Percentiles rank a stretch among this genome's conserved stretches.
Evolutionary conservation across 2,329 filamentous ascomycete species (phyloP).

Genomic region (Venturia asperata): DNA sequence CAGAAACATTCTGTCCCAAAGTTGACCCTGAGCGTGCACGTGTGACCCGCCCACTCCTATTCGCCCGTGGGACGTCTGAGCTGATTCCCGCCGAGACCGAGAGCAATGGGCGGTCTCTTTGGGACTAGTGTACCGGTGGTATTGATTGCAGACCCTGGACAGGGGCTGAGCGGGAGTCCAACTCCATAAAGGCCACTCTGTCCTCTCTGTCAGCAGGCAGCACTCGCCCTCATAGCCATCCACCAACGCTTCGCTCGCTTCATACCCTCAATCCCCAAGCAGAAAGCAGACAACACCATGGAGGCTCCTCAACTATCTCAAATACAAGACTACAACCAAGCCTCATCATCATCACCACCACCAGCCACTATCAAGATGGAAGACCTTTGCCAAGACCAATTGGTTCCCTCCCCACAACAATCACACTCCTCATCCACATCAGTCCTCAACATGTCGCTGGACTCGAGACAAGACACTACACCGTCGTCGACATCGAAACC

Average conservation of each 20-base stretch:
- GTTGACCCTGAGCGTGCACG: neutral
- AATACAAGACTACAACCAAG: constrained; percentile 11
- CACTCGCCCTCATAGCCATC: neutral
- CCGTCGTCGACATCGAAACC: constrained; percentile 45
- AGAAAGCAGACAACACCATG: constrained; percentile 9
- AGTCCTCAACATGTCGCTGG: constrained; percentile 21
- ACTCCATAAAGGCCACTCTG: constrained; percentile 7
- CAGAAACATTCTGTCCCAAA: neutral
- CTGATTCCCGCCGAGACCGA: neutral
- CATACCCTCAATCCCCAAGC: neutral
- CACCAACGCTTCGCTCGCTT: neutral
- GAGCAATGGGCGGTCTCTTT: neutral
- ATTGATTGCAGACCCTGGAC: neutral
- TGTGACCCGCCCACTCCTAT: neutral
- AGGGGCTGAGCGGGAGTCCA: neutral
- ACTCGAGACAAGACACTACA: constrained; percentile 23
- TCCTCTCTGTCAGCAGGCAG: neutral
- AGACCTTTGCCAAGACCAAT: constrained; percentile 31
- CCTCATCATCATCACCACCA: constrained; percentile 12
- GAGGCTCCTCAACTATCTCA: constrained; percentile 8
- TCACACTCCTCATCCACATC: constrained; percentile 15
- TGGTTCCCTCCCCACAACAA: constrained; percentile 24
- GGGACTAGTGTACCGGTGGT: neutral
- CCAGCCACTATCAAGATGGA: constrained; percentile 37
- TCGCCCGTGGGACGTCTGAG: neutral